Percentiles rank a stretch among this genome's conserved stretches.
These are phyloP conservation scores for Rosa multiflora DNA, from an alignment of 306 rosid genomes.

Conservation along the genomic window DNA sequence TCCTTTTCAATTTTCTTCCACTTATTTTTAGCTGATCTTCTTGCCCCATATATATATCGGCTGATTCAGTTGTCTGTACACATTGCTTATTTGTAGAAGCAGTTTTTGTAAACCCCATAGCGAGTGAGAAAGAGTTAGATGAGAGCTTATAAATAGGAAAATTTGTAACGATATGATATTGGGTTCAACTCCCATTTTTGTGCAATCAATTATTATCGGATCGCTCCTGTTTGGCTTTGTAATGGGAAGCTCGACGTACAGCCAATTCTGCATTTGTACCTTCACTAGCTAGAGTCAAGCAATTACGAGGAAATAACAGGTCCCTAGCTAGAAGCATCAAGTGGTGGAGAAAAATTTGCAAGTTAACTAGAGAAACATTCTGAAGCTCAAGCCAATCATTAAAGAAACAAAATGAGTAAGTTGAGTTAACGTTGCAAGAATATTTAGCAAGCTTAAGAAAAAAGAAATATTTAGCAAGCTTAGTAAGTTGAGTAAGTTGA, in stretches of 20 bases:
- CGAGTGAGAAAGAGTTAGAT: background rate
- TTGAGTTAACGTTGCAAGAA: too few species aligned
- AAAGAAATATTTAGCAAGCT: too few species aligned
- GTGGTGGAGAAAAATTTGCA: too few species aligned
- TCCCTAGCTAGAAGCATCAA: too few species aligned
- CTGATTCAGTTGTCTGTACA: background rate
- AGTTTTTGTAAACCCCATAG: constrained; percentile 1
- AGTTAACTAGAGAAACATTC: too few species aligned
- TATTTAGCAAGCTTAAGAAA: too few species aligned
- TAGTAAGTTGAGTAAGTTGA: too few species aligned
- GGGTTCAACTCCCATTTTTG: background rate
- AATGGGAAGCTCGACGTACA: background rate
- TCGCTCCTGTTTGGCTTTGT: background rate
- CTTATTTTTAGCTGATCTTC: background rate
- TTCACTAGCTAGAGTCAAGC: background rate
- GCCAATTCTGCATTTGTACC: background rate
- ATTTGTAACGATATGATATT: background rate
- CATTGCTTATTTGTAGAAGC: constrained; percentile 3
- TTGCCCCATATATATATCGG: background rate
- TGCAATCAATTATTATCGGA: background rate
- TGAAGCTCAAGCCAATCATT: too few species aligned
- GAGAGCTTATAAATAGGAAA: background rate
- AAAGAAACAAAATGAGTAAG: too few species aligned
- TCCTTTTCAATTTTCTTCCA: background rate
- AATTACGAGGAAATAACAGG: background rate